Evolutionary conservation across 495 filamentous ascomycete genomes (phyloP).

Genomic region (Tetracladium marchalianum): DNA sequence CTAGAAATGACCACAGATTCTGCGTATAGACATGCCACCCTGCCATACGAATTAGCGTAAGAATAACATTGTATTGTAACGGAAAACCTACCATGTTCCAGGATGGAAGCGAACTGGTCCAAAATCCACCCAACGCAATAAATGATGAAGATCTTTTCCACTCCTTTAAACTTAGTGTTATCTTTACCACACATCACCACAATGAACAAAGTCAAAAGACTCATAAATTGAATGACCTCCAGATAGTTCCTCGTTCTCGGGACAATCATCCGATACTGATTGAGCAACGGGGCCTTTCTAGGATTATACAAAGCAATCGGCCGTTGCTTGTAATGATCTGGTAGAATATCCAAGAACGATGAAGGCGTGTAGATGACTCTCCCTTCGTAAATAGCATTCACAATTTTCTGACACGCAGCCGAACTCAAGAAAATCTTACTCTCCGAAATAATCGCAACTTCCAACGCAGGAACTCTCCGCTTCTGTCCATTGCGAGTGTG

Average conservation of each 20-base stretch:
- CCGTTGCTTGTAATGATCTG: constrained; percentile 63
- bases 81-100: constrained; percentile 42
- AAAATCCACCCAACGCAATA: constrained; percentile 64
- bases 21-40: constrained; percentile 66
- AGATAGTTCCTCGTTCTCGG: constrained; percentile 58
- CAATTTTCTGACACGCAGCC: constrained; percentile 59
- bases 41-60: too few relatives aligned
- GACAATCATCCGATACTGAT: constrained; percentile 66
- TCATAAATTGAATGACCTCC: constrained; percentile 56
- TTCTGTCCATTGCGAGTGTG: constrained; percentile 40
- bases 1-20: constrained; percentile 71
- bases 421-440: constrained; percentile 56
- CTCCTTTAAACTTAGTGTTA: constrained; percentile 31
- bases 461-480: constrained; percentile 54
- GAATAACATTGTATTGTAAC: too few relatives aligned
- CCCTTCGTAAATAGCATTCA: constrained; percentile 60
- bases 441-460: constrained; percentile 62
- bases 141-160: constrained; percentile 51
- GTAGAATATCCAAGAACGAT: constrained; percentile 59
- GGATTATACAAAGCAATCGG: constrained; percentile 64
- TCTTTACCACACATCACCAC: constrained; percentile 52
- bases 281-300: constrained; percentile 51
- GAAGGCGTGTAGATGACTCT: constrained; percentile 61
- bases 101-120: constrained; percentile 60
- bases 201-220: constrained; percentile 52